Base-by-base conservation (phyloP, 2,329 filamentous ascomycete genomes). In the Pseudogymnoascus sp. region DNA sequence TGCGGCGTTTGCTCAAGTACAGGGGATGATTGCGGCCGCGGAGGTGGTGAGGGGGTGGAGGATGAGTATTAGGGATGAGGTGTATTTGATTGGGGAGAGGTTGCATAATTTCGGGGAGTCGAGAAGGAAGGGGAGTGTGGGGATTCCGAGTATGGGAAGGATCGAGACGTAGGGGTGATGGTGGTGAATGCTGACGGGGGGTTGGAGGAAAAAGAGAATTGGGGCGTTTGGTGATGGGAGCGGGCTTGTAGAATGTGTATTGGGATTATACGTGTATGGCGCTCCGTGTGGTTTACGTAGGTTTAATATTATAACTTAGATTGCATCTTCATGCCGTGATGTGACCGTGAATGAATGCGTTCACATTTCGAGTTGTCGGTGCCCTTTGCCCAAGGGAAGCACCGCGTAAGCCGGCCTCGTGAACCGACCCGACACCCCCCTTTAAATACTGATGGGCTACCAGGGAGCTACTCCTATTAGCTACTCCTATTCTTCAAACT, bases 81-180 rank as follows among this genome's bases (percentile, higher is more conserved):
- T 96, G 0, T 99, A 99, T 73, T 78, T 99, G 47, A 94, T 97
- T 70, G 94, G 94, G 1, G 93, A 99, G 76, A 79, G 92, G 63
- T 75, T 99, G 70, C 95, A 99, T 76, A 99, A 99, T 73, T 96
- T 97, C 4, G 90, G 91, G 2, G 86, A 88, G 47, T 54, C 47
- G 26, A 54, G 47, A 11, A 9, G 47, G 47, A 54, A 54, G 33
- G 64, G 61, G 59, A 61, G 62, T 26, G 62, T 60, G 5, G 47
- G 36, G 40, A 64, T 65, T 8, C 63, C 65, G 6, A 64, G 54
- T 62, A 61, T 70, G 47, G 63, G 66, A 36, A 68, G 69, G 47
- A 65, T 71, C 17, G 68, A 70, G 60, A 70, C 69, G 29, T 71
- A 58, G 66, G 21, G 9, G 44, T 50, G 29, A 41, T 26, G 35